A percentile compares a stretch with the other conserved stretches of the same genome.
Conservation (phyloP, 768 basidiomycete genomes). For the Hirschioporus abietinus region DNA sequence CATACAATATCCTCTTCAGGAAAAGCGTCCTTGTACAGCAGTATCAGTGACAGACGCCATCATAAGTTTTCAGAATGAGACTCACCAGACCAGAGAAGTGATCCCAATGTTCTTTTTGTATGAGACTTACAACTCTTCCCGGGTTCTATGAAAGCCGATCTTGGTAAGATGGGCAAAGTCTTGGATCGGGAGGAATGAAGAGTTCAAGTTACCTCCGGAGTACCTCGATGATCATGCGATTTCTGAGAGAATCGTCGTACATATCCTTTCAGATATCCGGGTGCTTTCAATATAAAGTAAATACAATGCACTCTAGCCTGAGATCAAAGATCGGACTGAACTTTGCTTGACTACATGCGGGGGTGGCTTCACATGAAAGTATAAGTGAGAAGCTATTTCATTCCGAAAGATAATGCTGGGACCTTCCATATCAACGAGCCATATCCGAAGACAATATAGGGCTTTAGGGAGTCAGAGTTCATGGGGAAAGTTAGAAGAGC, state of each 20-base stretch:
- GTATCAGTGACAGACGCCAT: neutral
- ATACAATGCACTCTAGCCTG: neutral
- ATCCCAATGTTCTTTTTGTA: conserved; percentile 88
- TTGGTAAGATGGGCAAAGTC: neutral
- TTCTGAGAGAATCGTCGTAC: conserved; percentile 87
- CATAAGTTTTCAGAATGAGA: neutral
- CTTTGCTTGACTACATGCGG: conserved; percentile 72
- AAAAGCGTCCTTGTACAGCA: conserved; percentile 48
- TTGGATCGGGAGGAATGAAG: neutral
- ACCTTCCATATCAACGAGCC: conserved; percentile 93
- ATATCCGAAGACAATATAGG: conserved; percentile 85
- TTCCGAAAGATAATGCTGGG: conserved; percentile 4
- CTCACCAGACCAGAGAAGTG: conserved; percentile 61
- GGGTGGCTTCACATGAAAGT: conserved; percentile 53
- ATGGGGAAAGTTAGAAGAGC: neutral
- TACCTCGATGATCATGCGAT: conserved; percentile 91
- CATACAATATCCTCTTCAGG: conserved; percentile 78
- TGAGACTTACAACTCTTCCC: conserved; percentile 84
- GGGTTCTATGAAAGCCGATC: conserved; percentile 46
- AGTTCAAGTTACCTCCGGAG: conserved; percentile 53
- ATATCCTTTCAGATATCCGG: conserved; percentile 87
- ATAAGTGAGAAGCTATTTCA: conserved; percentile 5
- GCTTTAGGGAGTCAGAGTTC: conserved; percentile 8
- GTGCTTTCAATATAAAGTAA: conserved; percentile 31
- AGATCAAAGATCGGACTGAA: conserved; percentile 22